phyloP scores from a whole-genome alignment of 495 filamentous ascomycete species.

The Massariosphaeria phaeospora region DNA sequence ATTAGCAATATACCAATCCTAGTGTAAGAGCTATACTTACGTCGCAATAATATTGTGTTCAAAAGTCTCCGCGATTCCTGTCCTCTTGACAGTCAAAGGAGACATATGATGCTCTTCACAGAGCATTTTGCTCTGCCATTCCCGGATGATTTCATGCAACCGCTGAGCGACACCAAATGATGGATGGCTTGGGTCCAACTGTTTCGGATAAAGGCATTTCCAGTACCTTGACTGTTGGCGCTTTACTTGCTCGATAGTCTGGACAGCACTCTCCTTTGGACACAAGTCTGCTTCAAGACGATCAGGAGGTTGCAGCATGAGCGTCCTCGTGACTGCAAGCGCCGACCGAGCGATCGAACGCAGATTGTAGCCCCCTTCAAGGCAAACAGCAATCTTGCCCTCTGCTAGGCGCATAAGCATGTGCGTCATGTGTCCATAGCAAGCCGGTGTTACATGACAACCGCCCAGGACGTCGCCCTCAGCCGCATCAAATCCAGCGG shows the following conservation, averaged over 20 bases:
- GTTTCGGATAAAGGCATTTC: conserved; percentile 55
- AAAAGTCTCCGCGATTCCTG: conserved; percentile 68
- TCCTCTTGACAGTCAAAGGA: conserved; percentile 65
- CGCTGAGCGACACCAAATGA: conserved; percentile 43
- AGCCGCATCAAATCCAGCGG: conserved; percentile 94
- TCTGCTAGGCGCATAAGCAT: conserved; percentile 96
- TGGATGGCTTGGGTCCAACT: conserved; percentile 37
- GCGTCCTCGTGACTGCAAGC: conserved; percentile 79
- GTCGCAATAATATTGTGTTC: conserved; percentile 88
- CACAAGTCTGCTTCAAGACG: conserved; percentile 43
- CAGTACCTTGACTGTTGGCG: conserved; percentile 55
- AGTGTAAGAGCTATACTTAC: conserved; percentile 38
- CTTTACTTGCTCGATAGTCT: conserved; percentile 52
- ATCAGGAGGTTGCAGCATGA: conserved; percentile 92
- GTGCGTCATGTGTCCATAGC: conserved; percentile 98
- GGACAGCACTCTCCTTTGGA: conserved; percentile 38
- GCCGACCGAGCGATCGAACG: conserved; percentile 87
- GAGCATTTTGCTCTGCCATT: conserved; percentile 63
- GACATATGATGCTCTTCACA: conserved; percentile 69
- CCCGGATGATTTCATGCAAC: conserved; percentile 69
- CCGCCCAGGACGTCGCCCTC: conserved; percentile 86
- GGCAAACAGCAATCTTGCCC: conserved; percentile 84
- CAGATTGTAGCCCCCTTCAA: conserved; percentile 95
- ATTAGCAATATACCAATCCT: conserved; percentile 19
- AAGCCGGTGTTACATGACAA: conserved; percentile 82